Percentiles rank a stretch among this genome's conserved stretches.
phyloP scores from a whole-genome alignment of 2,329 filamentous ascomycete genomes.

The Ceratocystis harringtonii region DNA sequence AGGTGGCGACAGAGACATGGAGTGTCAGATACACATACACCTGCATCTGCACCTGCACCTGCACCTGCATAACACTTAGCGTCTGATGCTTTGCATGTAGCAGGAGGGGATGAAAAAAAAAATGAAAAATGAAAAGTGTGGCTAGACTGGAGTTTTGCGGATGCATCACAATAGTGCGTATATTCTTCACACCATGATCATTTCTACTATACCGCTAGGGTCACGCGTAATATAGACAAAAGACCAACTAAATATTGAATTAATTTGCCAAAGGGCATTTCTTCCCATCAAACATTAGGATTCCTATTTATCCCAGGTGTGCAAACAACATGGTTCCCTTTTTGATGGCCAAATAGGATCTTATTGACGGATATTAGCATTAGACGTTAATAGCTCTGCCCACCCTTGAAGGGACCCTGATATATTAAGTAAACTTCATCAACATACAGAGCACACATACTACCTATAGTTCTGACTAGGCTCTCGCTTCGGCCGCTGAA shows the following conservation, averaged over 20 bases:
- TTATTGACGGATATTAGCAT: constrained; percentile 3
- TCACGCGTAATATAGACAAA: background rate
- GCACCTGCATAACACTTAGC: background rate
- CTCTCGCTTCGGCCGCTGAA: background rate
- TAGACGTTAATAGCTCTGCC: background rate
- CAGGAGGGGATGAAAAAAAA: too few relatives aligned
- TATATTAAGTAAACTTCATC: background rate
- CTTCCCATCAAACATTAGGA: too few relatives aligned
- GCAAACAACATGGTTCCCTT: background rate
- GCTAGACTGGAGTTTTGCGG: background rate
- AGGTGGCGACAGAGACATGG: background rate
- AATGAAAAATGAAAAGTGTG: too few relatives aligned
- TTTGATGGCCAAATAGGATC: background rate
- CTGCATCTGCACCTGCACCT: background rate
- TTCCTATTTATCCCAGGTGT: background rate
- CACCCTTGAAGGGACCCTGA: background rate
- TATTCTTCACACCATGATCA: background rate
- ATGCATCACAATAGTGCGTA: background rate
- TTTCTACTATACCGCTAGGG: background rate
- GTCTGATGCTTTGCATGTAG: too few relatives aligned
- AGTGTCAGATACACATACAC: background rate
- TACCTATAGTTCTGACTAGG: background rate
- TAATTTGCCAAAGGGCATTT: background rate
- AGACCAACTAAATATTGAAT: background rate
- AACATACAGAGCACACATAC: background rate